Evolutionary conservation across 1,139 yeast genomes (phyloP).

Genomic region (Magnusiomyces fungicola): DNA sequence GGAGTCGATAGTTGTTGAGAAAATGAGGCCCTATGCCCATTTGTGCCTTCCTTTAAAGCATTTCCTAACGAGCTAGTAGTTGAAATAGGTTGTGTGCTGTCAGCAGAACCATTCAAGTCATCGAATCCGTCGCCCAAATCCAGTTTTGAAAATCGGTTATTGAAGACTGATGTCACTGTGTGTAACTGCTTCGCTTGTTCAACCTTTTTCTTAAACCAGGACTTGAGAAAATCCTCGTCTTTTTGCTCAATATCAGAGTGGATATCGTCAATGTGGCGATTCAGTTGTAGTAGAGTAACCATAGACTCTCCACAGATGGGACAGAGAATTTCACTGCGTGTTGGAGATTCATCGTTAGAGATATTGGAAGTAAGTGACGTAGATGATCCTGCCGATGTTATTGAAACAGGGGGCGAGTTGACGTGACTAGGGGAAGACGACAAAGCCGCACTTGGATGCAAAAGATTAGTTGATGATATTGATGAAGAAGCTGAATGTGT

Average conservation of each 20-base stretch:
- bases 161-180: conserved; percentile 26
- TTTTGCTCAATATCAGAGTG: conserved; percentile 40
- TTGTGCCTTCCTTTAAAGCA: background rate
- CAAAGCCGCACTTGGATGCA: background rate
- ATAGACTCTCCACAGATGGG: conserved; percentile 66
- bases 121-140: conserved; percentile 30
- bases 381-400: conserved; percentile 20
- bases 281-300: conserved; percentile 51
- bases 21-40: background rate
- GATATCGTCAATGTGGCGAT: conserved; percentile 63
- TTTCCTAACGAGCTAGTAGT: conserved; percentile 12
- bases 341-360: conserved; percentile 19
- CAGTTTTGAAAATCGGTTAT: conserved; percentile 28
- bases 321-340: conserved; percentile 36
- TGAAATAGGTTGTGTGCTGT: too few relatives aligned
- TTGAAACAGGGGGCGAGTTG: conserved; percentile 17
- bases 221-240: conserved; percentile 33
- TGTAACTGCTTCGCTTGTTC: conserved; percentile 27
- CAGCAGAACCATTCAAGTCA: background rate
- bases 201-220: conserved; percentile 35
- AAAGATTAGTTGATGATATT: background rate
- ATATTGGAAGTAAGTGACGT: conserved; percentile 19
- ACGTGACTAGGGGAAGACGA: background rate
- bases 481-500: background rate
- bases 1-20: background rate